Base-by-base conservation (phyloP, 768 basidiomycete genomes). In the Suillus placidus region DNA sequence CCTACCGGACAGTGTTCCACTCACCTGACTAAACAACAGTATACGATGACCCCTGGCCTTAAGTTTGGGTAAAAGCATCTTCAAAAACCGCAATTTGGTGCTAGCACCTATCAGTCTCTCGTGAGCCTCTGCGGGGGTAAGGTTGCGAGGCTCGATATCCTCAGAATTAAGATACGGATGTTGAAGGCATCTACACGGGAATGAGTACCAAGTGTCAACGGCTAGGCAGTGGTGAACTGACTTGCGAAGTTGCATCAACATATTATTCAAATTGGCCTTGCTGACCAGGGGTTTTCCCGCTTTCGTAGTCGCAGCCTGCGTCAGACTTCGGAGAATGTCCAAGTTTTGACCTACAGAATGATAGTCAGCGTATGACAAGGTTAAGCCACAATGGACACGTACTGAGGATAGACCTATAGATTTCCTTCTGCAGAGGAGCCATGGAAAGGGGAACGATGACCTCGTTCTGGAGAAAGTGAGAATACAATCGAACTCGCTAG, bases 371-470 rank as follows among this genome's bases (percentile, higher is more conserved):
- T 32, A 45, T 65, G 23, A 16, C 32, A 66, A 26, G 43, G 67
- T 51, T 66, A 64, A 37, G 54, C 42, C 64, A 71, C 69, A 67
- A 70, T 71, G 49, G 37, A 32, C 52, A 72, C 80, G 65, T 71
- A 92, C 94, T 91, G 38, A 97, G 78, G 64, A 97, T 90, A 6
- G 90, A 91, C 62, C 90, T 88, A 73, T 95, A 97, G 3, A 97
- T 85, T 72, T 95, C 90, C 71, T 91, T 92, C 73, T 98, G 96
- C 35, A 97, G 75, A 1, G 90, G 86, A 1, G 91, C 82, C 88
- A 98, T 90, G 10, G 93, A 93, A 51, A 97, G 85, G 0, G 96
- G 95, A 2, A 97, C 90, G 68, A 95, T 95, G 54, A 94, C 91
- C 74, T 95, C 93, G 70, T 94, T 94, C 93, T 94, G 60, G 54